Evolutionary conservation across 176 grass and related monocot genomes (phyloP), one percentile per base, ranked within the genome.

Genomic region (Zoysia pacifica): DNA sequence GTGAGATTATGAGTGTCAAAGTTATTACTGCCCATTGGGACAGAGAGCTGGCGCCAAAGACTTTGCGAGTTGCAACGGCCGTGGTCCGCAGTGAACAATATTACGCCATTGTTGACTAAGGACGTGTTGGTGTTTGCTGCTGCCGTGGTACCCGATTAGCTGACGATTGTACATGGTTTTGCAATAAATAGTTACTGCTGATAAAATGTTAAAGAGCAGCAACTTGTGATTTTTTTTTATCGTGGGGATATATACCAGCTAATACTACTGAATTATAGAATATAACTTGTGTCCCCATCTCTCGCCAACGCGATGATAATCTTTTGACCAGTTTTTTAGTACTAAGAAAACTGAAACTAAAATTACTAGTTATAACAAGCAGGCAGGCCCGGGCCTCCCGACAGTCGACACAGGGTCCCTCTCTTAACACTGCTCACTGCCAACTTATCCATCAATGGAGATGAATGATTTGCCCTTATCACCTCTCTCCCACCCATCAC

Each of bases 401-500:
- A 76, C 77, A 78, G 16, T 82, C 13, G 44, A 83, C 86, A 81
- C 43, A 81, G 65, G 78, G 87, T 1, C 73, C 87, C 87, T 67
- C 73, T 81, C 70, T 66, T 80, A 83, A 83, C 75, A 87, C 55
- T 87, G 75, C 75, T 59, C 78, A 73, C 78, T 82, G 87, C 83
- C 70, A 86, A 75, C 84, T 75, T 80, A 90, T 83, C 80, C 84
- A 83, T 83, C 56, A 87, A 80, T 75, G 79, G 75, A 83, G 75
- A 90, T 86, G 68, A 86, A 89, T 86, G 83, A 86, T 82, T 86
- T 89, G 80, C 70, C 71, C 84, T 87, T 83, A 83, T 76, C 83
- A 71, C 51, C 60, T 72, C 69, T 67, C 80, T 66, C 49, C 19
- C 72, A 67, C 74, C 20, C 9, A 12, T 64, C 70, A 28, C 64